These are phyloP conservation scores for Macrolepiota dolichaula DNA, from an alignment of 768 basidiomycete species.

Conservation along the genomic window DNA sequence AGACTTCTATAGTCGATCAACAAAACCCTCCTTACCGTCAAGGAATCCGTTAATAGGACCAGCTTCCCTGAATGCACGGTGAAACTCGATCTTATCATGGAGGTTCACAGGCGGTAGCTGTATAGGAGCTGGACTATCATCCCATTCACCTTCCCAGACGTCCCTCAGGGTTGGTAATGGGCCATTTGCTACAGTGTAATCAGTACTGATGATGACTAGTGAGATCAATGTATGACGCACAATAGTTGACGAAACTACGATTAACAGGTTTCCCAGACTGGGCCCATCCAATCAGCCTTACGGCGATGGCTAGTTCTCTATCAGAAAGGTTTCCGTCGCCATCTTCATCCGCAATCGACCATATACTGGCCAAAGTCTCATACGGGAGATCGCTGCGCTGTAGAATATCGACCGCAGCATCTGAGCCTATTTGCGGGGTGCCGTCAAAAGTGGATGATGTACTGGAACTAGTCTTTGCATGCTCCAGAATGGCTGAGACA, in stretches of 20 bases:
- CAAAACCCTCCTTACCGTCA: slow-evolving; percentile 33
- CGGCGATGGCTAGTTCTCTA: slow-evolving; percentile 16
- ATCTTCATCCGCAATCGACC: slow-evolving; percentile 16
- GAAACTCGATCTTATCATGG: slow-evolving; percentile 39
- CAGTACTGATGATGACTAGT: not conserved
- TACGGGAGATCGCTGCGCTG: slow-evolving; percentile 16
- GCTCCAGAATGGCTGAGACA: slow-evolving; percentile 9
- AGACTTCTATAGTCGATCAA: not conserved
- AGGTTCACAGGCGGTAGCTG: slow-evolving; percentile 44
- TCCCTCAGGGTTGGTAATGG: slow-evolving; percentile 13
- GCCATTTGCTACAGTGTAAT: not conserved
- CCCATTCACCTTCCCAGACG: slow-evolving; percentile 11
- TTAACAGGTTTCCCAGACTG: slow-evolving; percentile 15
- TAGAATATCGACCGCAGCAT: slow-evolving; percentile 14
- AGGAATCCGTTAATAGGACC: slow-evolving; percentile 53
- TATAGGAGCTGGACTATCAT: not conserved
- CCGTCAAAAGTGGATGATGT: slow-evolving; percentile 2
- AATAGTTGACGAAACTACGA: slow-evolving; percentile 12
- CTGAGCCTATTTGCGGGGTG: slow-evolving; percentile 1
- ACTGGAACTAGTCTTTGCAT: slow-evolving; percentile 4
- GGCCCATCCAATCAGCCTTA: slow-evolving; percentile 19
- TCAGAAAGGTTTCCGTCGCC: slow-evolving; percentile 14
- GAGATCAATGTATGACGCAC: slow-evolving; percentile 1
- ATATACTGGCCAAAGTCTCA: slow-evolving; percentile 13
- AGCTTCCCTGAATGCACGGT: slow-evolving; percentile 46